A percentile compares a stretch with the other conserved stretches of the same genome.
Evolutionary conservation across 306 rosid species (phyloP).

Genomic region (Ceratonia siliqua): DNA sequence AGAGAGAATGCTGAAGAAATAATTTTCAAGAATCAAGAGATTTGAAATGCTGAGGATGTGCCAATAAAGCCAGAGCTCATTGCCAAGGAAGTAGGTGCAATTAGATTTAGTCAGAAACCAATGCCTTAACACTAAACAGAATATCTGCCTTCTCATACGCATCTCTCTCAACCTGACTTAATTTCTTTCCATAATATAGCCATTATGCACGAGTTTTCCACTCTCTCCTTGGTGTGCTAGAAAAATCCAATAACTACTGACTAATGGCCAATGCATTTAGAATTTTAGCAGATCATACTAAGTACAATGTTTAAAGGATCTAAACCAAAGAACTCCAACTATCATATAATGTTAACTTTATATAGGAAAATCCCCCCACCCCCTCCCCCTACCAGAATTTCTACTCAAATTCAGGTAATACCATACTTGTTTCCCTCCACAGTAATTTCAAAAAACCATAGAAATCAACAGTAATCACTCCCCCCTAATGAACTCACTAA

Average conservation of each 20-base stretch:
- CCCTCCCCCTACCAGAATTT: neutral
- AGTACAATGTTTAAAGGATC: neutral
- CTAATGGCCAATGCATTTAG: slow-evolving; percentile 2
- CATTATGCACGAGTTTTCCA: neutral
- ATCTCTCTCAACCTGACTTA: neutral
- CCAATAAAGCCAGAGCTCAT: neutral
- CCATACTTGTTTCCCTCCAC: slow-evolving; percentile 15
- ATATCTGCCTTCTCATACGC: neutral
- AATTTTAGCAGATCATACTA: neutral
- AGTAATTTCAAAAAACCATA: slow-evolving; percentile 13
- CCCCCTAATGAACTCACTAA: slow-evolving; percentile 9
- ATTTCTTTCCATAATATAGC: slow-evolving; percentile 12
- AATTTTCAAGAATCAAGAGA: slow-evolving; percentile 20
- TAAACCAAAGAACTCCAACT: neutral
- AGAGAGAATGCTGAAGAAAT: slow-evolving; percentile 6
- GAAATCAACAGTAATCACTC: slow-evolving; percentile 4
- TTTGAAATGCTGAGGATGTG: neutral
- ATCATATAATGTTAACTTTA: neutral
- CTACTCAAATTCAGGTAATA: neutral
- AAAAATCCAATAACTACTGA: neutral
- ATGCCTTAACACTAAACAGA: neutral
- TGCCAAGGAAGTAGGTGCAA: neutral
- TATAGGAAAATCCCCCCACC: neutral
- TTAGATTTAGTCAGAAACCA: neutral
- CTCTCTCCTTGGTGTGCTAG: neutral